Base-by-base conservation (phyloP, 345 rosid genomes). In the Heritiera littoralis region DNA sequence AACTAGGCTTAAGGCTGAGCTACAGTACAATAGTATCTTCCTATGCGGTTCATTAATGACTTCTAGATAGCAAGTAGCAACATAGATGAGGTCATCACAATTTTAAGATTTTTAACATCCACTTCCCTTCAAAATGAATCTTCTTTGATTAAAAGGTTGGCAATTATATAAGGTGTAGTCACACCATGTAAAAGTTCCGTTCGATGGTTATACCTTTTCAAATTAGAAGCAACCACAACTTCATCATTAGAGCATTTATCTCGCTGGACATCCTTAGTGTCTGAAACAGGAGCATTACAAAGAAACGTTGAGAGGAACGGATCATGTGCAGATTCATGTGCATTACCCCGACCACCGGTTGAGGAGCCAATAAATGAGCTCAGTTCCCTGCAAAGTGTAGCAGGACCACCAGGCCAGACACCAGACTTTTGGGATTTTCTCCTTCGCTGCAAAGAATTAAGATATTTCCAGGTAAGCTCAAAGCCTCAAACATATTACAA, bases 241-340 rank as follows among this genome's bases (percentile, higher is more conserved):
- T n/a, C 74, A 35, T n/a, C 59, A 23, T 66, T 48, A 18, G 30
- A 66, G 23, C 49, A 17, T 28, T 88, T 83, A 46, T 83, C 84
- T 78, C 75, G 82, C 59, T 65, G 84, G 49, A 54, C 64, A 61
- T 66, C 48, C 55, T 77, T 15, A 54, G 87, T 60, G 11, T 77
- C 85, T 55, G 84, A 60, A 65, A 73, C 59, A 51, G 88, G 76
- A 59, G 68, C 73, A 77, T 28, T 76, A 76, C 75, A 69, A 30
- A 86, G 76, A 81, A 89, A 90, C 52, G 89, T 89, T 41, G 89
- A 80, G 54, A 89, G 86, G 45, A 87, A 86, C 5, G 86, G 84
- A 79, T 90, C 90, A 11, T 88, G 75, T 35, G 71, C 59, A 18
- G 76, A 51, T 52, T 86, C 89, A 48, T 17, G 75, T 64, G 76